These are phyloP conservation scores for Ceratobasidium sp. DNA, from an alignment of 1,284 basidiomycete species.

Conservation along the genomic window DNA sequence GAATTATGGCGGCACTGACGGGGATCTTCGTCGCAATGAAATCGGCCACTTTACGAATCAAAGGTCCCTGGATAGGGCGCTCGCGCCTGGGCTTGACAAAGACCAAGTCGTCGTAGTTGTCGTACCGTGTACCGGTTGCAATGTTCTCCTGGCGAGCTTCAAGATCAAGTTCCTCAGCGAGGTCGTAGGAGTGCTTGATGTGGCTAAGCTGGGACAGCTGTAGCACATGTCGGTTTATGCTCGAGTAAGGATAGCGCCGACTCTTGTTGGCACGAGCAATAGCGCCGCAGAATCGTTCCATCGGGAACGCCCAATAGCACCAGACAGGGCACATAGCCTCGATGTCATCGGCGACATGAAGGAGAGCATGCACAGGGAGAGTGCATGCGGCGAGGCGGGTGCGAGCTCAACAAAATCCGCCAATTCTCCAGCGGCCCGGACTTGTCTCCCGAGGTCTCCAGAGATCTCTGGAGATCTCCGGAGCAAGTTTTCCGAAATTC, in stretches of 20 bases:
- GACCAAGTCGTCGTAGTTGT: background rate
- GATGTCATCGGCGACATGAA: slow-evolving; percentile 56
- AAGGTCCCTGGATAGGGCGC: slow-evolving; percentile 44
- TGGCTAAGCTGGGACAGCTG: slow-evolving; percentile 5
- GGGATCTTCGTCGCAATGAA: background rate
- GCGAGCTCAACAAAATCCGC: too few relatives aligned
- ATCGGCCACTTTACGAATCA: slow-evolving; percentile 33
- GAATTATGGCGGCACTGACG: background rate
- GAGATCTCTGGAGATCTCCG: too few relatives aligned
- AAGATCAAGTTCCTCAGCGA: background rate
- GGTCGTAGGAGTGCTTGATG: slow-evolving; percentile 14
- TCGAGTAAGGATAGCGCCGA: slow-evolving; percentile 4
- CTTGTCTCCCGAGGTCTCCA: too few relatives aligned
- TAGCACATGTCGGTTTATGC: slow-evolving; percentile 12
- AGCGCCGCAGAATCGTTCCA: slow-evolving; percentile 56
- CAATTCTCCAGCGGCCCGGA: too few relatives aligned
- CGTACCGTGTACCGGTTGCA: background rate
- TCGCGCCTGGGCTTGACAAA: slow-evolving; percentile 2
- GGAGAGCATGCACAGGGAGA: slow-evolving; percentile 55
- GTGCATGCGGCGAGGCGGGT: slow-evolving; percentile 47
- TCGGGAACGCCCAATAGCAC: slow-evolving; percentile 57
- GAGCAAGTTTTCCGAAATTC: too few relatives aligned
- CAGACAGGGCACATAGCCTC: slow-evolving; percentile 54
- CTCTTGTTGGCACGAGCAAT: slow-evolving; percentile 17
- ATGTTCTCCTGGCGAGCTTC: background rate